Evolutionary conservation across 495 filamentous ascomycete genomes (phyloP).

Genomic region (Penicillium nucicola): DNA sequence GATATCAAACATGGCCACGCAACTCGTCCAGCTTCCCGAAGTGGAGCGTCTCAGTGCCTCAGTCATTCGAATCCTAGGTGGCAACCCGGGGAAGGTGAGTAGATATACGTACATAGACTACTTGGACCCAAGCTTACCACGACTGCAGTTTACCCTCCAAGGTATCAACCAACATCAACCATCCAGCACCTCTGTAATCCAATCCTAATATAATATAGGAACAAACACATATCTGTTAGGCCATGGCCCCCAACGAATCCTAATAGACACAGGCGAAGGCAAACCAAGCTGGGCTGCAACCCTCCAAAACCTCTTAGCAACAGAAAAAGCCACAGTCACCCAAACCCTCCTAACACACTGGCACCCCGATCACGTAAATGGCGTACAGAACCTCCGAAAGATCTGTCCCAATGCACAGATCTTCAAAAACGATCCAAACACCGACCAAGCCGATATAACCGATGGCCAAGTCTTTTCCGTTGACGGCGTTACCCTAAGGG

Average conservation of each 20-base stretch:
- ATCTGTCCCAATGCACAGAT: constrained; percentile 55
- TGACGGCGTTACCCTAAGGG: constrained; percentile 73
- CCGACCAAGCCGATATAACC: constrained; percentile 46
- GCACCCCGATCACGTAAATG: constrained; percentile 83
- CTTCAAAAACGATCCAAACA: constrained; percentile 48
- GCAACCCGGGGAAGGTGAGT: constrained; percentile 74
- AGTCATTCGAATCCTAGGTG: constrained; percentile 73
- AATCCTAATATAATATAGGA: constrained; percentile 36
- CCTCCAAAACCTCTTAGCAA: constrained; percentile 58
- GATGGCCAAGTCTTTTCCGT: constrained; percentile 73
- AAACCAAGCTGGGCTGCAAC: constrained; percentile 54
- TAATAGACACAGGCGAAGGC: constrained; percentile 81
- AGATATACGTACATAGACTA: not conserved
- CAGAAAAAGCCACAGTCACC: constrained; percentile 63
- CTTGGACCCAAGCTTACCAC: not conserved
- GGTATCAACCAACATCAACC: constrained; percentile 24
- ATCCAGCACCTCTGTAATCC: constrained; percentile 1
- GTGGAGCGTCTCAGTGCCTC: constrained; percentile 62
- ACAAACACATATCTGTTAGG: constrained; percentile 90
- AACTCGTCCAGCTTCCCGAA: constrained; percentile 55
- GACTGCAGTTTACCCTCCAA: constrained; percentile 49
- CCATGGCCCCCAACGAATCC: constrained; percentile 59
- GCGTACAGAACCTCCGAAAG: constrained; percentile 62
- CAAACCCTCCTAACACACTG: constrained; percentile 79
- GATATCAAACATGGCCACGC: constrained; percentile 37